Percentiles rank a stretch among this genome's conserved stretches.
Conservation (phyloP, 2,329 filamentous ascomycete species). For the Neofusicoccum sp. region DNA sequence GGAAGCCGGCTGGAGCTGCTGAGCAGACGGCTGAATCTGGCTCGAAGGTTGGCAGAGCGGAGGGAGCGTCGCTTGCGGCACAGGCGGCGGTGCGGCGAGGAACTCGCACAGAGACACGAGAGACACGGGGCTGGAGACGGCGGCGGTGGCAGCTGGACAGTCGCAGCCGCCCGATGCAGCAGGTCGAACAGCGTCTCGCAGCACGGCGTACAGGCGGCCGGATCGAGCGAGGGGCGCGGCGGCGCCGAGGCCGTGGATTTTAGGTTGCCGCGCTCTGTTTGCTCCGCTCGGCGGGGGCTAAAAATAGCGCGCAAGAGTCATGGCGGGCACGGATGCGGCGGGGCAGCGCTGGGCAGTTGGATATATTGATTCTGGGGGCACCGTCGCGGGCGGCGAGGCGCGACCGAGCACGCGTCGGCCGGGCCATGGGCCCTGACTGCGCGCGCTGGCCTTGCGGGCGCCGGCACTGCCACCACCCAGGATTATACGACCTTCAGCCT, state of each 20-base stretch:
- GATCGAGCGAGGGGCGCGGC: background rate
- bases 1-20: background rate
- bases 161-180: background rate
- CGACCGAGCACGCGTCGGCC: background rate
- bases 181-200: background rate
- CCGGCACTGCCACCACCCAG: conserved; percentile 11
- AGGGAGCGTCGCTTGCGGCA: background rate
- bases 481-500: conserved; percentile 1
- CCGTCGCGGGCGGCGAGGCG: background rate
- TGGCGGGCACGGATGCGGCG: background rate
- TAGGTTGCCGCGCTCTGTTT: conserved; percentile 7
- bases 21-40: background rate
- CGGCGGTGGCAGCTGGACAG: background rate
- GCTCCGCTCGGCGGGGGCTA: conserved; percentile 4
- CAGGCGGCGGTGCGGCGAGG: background rate
- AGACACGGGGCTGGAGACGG: background rate
- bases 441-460: no score
- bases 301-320: conserved; percentile 1
- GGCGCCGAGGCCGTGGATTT: background rate
- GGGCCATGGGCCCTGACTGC: no score
- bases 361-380: background rate
- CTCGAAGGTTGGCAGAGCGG: background rate
- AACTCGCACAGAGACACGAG: conserved; percentile 1
- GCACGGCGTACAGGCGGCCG: background rate
- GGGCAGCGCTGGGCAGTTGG: background rate